Base-by-base conservation (phyloP, 1,139 yeast species). In the Yarrowia galli region DNA sequence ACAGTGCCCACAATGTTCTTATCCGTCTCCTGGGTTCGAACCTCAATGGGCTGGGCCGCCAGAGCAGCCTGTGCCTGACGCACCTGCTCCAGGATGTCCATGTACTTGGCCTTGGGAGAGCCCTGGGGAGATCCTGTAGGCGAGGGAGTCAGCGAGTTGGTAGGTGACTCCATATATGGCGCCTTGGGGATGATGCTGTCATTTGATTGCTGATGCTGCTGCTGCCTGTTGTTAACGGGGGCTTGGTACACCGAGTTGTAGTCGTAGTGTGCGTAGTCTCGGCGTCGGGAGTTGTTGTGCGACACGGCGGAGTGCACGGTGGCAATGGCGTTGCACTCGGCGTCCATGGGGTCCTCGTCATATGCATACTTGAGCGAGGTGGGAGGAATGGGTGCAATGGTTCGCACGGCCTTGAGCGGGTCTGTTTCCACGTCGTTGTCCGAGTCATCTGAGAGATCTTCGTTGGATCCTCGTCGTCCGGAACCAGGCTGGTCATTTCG, bases 221-320 rank as follows among this genome's bases (percentile, higher is more conserved):
- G 3, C 9, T 10, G 4, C 10, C 9, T 28, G 32, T 56, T 25
- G 48, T 22, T 36, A 45, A 54, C 61, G 3, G 61, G 64, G 32
- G 64, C 25, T 63, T 73, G 73, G 75, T 89, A 91, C 23, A 92
- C 97, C 0, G 95, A 85, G 75, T 91, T 91, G 78, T 92, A 92
- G 78, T 92, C 97, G 79, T 91, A 89, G 76, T 89, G 92, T 75
- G 88, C 88, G 64, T 97, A 95, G 78, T 61, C 66, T 61, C 96
- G 84, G 71, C 86, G 84, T 69, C 91, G 87, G 73, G 87, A 85
- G 45, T 89, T 88, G 76, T 89, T 89, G 78, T 90, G 96, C 5
- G 93, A 87, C 70, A 88, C 82, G 51, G 93, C 90, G 73, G 73
- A 72, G 6, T 78, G 77, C 25, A 74, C 77, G 2, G 54, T 61